Evolutionary conservation across 2,329 filamentous ascomycete species (phyloP).

Genomic region (Fusarium praegraminearum): DNA sequence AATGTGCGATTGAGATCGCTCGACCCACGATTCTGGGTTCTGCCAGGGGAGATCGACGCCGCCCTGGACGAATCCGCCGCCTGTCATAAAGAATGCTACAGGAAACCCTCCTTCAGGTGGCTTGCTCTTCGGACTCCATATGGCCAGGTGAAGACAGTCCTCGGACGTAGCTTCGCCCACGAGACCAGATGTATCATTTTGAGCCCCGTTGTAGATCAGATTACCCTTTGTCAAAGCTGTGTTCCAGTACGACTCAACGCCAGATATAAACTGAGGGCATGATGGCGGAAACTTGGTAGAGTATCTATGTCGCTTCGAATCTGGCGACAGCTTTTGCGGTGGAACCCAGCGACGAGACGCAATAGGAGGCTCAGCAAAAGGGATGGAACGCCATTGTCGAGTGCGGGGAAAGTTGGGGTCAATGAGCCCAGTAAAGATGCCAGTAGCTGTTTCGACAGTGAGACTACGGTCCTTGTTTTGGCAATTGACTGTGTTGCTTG

Average conservation of each 20-base stretch:
- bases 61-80: background rate
- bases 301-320: background rate
- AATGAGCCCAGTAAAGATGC: background rate
- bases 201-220: slow-evolving; percentile 1
- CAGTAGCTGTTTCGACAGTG: background rate
- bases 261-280: background rate
- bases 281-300: background rate
- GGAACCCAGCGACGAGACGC: background rate
- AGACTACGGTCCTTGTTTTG: background rate
- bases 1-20: background rate
- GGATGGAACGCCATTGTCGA: background rate
- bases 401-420: background rate
- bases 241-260: background rate
- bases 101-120: background rate
- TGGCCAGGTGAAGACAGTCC: background rate
- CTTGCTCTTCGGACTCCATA: background rate
- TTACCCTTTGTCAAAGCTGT: background rate
- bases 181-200: background rate
- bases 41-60: background rate
- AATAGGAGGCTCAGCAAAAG: background rate
- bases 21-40: background rate
- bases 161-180: background rate
- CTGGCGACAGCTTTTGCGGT: background rate
- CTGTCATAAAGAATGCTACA: background rate
- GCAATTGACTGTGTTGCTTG: background rate